A percentile compares a stretch with the other conserved stretches of the same genome.
Conservation (phyloP, 306 rosid species). For the Cicer chorassanicum region DNA sequence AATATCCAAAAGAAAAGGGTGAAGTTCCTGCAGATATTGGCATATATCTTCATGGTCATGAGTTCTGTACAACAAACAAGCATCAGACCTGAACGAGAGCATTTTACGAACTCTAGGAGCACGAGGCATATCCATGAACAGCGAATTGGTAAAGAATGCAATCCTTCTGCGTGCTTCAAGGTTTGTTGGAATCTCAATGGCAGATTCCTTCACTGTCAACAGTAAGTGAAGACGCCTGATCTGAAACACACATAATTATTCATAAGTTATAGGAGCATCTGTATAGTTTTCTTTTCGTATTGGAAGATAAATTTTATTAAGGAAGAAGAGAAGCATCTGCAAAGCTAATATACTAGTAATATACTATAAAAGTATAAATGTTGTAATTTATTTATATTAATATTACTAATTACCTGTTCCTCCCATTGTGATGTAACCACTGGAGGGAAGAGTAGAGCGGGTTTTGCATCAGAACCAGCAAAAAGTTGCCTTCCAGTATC, state of each 20-base stretch:
- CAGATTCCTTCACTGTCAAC: conserved; percentile 88
- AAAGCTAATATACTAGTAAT: conserved; percentile 34
- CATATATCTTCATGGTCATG: conserved; percentile 34
- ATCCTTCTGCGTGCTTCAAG: conserved; percentile 99
- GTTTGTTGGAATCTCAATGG: conserved; percentile 84
- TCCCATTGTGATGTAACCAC: conserved; percentile 90
- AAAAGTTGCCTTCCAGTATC: conserved; percentile 93
- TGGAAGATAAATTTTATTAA: conserved; percentile 7
- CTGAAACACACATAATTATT: conserved; percentile 58
- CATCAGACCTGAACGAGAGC: conserved; percentile 84
- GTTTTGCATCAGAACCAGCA: conserved; percentile 84
- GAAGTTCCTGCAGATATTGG: conserved; percentile 36
- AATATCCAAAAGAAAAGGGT: conserved; percentile 23
- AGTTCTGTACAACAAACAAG: conserved; percentile 32
- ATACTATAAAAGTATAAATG: conserved; percentile 1
- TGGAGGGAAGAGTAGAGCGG: conserved; percentile 83
- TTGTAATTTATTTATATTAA: conserved; percentile 8
- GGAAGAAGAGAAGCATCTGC: conserved; percentile 20
- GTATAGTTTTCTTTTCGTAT: conserved; percentile 23
- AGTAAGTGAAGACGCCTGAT: conserved; percentile 81
- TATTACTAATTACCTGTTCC: conserved; percentile 71
- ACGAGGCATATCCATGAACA: conserved; percentile 98
- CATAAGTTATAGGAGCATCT: conserved; percentile 15
- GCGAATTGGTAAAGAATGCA: conserved; percentile 86
- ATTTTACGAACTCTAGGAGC: conserved; percentile 97